phyloP scores from a whole-genome alignment of 2,329 filamentous ascomycete genomes.

The Cladosporium sp. region DNA sequence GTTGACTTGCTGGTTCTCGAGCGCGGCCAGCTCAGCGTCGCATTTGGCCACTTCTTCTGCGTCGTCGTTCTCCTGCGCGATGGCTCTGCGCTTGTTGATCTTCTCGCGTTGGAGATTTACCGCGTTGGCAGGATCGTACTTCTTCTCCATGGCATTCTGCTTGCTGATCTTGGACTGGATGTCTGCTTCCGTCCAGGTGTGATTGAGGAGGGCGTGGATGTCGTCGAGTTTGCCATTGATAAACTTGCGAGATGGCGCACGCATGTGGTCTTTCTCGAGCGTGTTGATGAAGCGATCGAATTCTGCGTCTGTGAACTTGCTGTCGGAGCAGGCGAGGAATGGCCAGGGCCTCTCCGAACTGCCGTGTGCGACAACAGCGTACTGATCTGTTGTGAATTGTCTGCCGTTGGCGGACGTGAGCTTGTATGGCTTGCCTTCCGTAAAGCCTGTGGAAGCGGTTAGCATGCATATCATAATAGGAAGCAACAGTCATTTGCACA shows the following conservation, averaged over 20 bases:
- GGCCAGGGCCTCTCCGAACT: slow-evolving; percentile 79
- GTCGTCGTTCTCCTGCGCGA: slow-evolving; percentile 60
- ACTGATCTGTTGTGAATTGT: slow-evolving; percentile 76
- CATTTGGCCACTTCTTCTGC: slow-evolving; percentile 47
- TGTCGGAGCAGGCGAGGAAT: slow-evolving; percentile 85
- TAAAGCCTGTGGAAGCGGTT: slow-evolving; percentile 54
- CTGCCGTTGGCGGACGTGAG: slow-evolving; percentile 65
- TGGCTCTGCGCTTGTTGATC: slow-evolving; percentile 58
- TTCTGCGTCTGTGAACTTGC: slow-evolving; percentile 70
- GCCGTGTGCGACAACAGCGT: slow-evolving; percentile 74
- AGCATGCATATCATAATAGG: too few relatives aligned
- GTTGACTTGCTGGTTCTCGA: slow-evolving; percentile 53
- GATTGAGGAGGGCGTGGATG: slow-evolving; percentile 72
- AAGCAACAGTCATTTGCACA: slow-evolving; percentile 13
- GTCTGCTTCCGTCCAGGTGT: slow-evolving; percentile 75
- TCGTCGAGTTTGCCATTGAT: slow-evolving; percentile 69
- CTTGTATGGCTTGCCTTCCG: slow-evolving; percentile 73
- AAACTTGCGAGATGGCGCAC: slow-evolving; percentile 65
- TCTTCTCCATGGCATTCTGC: slow-evolving; percentile 59
- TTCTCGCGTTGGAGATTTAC: slow-evolving; percentile 62
- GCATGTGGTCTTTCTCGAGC: slow-evolving; percentile 64
- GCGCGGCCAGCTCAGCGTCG: slow-evolving; percentile 44
- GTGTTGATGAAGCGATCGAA: slow-evolving; percentile 74
- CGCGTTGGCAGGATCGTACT: slow-evolving; percentile 46
- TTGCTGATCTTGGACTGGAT: slow-evolving; percentile 72